These are phyloP conservation scores for Lenwebbia sp. DNA, from an alignment of 345 rosid genomes.

Conservation along the genomic window DNA sequence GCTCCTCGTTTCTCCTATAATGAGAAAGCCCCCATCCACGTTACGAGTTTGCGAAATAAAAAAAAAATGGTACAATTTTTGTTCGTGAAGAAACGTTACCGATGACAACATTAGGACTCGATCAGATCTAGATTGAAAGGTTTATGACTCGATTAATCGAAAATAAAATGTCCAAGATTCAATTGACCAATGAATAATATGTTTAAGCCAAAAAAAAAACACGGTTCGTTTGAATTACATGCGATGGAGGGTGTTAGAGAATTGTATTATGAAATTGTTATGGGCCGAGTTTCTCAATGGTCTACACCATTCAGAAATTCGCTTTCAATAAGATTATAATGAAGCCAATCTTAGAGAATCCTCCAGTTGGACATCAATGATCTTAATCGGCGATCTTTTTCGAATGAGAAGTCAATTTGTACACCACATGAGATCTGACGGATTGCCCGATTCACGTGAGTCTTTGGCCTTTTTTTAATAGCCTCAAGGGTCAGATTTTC, in stretches of 20 bases:
- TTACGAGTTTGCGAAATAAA: background rate
- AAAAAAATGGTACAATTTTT: background rate
- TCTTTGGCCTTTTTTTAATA: too few relatives aligned
- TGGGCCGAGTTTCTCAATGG: background rate
- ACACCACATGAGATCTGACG: too few relatives aligned
- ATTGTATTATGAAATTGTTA: background rate
- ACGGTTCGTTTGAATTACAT: too few relatives aligned
- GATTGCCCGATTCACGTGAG: too few relatives aligned
- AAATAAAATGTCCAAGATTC: background rate
- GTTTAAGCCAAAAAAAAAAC: too few relatives aligned
- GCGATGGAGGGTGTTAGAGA: background rate
- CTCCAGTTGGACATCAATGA: fast-evolving
- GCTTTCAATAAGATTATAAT: background rate
- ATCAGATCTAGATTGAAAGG: fast-evolving
- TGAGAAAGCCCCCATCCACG: too few relatives aligned
- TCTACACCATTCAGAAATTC: background rate
- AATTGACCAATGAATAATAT: background rate
- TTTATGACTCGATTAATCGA: background rate
- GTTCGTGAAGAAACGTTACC: fast-evolving
- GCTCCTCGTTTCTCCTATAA: too few relatives aligned
- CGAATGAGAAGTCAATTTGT: background rate
- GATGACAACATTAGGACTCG: background rate
- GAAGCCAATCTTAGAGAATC: background rate
- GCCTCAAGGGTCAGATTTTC: too few relatives aligned
- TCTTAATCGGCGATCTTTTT: background rate